A percentile compares a stretch with the other conserved stretches of the same genome.
Conservation (phyloP, 768 basidiomycete species). For the Tulasnella sp. region DNA sequence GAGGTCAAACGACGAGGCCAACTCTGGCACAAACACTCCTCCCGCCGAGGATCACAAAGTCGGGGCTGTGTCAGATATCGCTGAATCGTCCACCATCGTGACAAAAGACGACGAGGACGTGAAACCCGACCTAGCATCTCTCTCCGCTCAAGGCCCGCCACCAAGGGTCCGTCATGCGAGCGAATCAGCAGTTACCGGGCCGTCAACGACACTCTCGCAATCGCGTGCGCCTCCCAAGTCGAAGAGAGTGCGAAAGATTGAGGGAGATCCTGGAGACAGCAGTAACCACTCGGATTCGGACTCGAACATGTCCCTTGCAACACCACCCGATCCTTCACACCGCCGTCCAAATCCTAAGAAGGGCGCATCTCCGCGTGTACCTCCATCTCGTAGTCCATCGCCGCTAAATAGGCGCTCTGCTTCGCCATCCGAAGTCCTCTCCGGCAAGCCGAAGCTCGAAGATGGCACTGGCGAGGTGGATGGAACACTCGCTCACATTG, state of each 20-base stretch:
- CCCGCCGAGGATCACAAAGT: neutral
- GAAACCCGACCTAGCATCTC: constrained; percentile 4
- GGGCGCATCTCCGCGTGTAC: too few relatives aligned
- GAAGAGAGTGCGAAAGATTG: neutral
- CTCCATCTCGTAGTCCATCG: too few relatives aligned
- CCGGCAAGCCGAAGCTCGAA: neutral
- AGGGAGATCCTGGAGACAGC: neutral
- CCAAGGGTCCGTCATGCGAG: neutral
- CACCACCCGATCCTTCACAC: neutral
- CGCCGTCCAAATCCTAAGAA: too few relatives aligned
- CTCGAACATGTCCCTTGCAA: neutral
- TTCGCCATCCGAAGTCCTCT: constrained; percentile 1
- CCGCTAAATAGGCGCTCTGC: neutral
- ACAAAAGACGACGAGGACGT: constrained; percentile 11
- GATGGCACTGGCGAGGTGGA: too few relatives aligned
- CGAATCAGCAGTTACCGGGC: neutral
- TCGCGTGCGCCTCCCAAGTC: neutral
- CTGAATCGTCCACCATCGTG: neutral
- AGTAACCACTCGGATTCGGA: neutral
- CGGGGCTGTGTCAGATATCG: neutral
- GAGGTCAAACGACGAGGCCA: neutral
- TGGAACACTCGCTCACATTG: too few relatives aligned
- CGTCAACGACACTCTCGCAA: neutral
- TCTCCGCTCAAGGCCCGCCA: neutral
- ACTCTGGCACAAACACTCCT: neutral